Conservation (phyloP, 345 rosid genomes). For the Rubroshorea leprosula region DNA sequence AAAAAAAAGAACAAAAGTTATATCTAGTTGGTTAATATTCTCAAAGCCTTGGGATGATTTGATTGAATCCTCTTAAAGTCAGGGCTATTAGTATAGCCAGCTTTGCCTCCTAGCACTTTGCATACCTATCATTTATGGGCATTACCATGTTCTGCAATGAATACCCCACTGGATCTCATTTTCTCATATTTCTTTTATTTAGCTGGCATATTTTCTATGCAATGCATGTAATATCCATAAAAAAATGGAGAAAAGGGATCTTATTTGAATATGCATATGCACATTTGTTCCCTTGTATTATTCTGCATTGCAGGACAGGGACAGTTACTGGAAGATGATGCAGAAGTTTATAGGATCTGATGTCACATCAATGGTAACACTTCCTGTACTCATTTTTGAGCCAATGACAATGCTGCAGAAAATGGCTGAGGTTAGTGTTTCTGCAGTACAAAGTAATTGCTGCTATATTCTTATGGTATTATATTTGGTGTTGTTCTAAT, state of each 20-base stretch:
- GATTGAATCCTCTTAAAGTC: not conserved
- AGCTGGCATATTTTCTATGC: not conserved
- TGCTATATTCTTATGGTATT: not conserved
- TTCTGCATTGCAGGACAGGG: conserved; percentile 60
- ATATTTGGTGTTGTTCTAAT: conserved; percentile 7
- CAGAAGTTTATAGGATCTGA: conserved; percentile 91
- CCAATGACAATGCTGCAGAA: conserved; percentile 95
- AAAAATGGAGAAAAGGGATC: not conserved
- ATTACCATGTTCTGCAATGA: too few relatives aligned
- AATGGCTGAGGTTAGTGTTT: conserved; percentile 87
- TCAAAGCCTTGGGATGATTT: not conserved
- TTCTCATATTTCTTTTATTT: not conserved
- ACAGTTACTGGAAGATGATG: conserved; percentile 97
- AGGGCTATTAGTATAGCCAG: too few relatives aligned
- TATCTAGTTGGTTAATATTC: not conserved
- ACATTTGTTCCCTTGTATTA: not conserved
- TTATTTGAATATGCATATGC: not conserved
- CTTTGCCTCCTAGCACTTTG: too few relatives aligned
- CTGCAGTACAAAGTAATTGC: not conserved
- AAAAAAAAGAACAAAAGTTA: too few relatives aligned
- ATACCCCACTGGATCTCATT: not conserved
- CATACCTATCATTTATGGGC: too few relatives aligned
- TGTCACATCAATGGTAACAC: conserved; percentile 94
- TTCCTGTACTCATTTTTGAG: conserved; percentile 90
- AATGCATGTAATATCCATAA: not conserved